Evolutionary conservation across 805 yeast genomes (phyloP).

Genomic region (Saccharomycopsis sp.): DNA sequence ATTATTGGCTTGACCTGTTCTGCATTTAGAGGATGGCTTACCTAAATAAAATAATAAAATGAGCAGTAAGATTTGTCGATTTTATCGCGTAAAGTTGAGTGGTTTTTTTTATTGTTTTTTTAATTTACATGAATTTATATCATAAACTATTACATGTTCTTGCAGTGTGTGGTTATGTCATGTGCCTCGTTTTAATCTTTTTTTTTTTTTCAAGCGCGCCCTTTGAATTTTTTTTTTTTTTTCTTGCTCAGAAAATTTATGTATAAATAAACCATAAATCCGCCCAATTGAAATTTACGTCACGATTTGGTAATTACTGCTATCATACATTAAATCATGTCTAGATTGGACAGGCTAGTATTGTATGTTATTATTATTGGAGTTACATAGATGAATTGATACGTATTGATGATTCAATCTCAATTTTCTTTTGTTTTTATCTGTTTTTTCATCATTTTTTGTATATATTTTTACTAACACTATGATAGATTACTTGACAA

Average conservation of each 20-base stretch:
- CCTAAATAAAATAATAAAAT: no score
- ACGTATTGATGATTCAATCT: not conserved
- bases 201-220: no score
- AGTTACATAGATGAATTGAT: not conserved
- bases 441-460: constrained; percentile 22
- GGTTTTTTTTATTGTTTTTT: no score
- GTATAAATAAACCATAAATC: constrained; percentile 4
- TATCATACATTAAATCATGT: constrained; percentile 26
- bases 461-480: constrained; percentile 3
- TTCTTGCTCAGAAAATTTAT: not conserved
- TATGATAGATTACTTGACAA: constrained; percentile 64
- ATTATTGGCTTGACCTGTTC: constrained; percentile 19
- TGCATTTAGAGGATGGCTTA: not conserved
- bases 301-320: not conserved
- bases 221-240: not conserved
- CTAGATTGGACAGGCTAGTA: constrained; percentile 51
- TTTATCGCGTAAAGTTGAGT: no score
- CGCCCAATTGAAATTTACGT: not conserved
- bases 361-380: constrained; percentile 26
- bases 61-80: no score
- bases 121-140: no score
- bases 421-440: not conserved
- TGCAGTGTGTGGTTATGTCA: no score
- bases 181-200: no score
- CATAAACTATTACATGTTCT: no score